phyloP scores from a whole-genome alignment of 176 grass and related monocot species.

The Elaeis guineensis region DNA sequence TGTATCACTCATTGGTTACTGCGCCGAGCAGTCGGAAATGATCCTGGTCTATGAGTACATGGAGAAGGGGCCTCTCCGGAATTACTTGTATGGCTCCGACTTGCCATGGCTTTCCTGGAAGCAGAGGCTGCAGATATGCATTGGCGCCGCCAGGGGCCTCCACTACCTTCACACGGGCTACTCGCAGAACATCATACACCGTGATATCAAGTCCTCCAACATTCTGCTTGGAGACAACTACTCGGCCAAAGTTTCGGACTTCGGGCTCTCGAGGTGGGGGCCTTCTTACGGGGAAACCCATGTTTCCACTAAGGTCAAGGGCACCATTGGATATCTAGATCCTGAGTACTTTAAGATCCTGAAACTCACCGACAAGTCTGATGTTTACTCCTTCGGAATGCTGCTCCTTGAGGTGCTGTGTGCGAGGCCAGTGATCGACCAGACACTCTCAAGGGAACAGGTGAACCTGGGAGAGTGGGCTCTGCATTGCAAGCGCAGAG shows the following conservation, averaged over 20 bases:
- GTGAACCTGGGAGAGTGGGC: constrained; percentile 13
- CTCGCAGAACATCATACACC: not conserved
- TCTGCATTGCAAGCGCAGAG: constrained; percentile 1
- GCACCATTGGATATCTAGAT: constrained; percentile 4
- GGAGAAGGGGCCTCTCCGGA: not conserved
- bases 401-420: constrained; percentile 17
- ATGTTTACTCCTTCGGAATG: constrained; percentile 12
- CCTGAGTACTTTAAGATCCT: constrained; percentile 11
- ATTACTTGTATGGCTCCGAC: not conserved
- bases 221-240: not conserved
- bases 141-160: constrained; percentile 6
- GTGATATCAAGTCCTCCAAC: too few species aligned
- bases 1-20: not conserved
- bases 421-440: constrained; percentile 7
- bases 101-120: not conserved
- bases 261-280: constrained; percentile 2
- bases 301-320: not conserved
- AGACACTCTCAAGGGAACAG: not conserved
- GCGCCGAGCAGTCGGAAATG: not conserved
- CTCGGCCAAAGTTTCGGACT: constrained; percentile 1
- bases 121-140: constrained; percentile 6
- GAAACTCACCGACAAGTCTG: constrained; percentile 12
- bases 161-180: constrained; percentile 2
- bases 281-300: constrained; percentile 1
- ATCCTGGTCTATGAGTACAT: constrained; percentile 4